Base-by-base conservation (phyloP, 1,284 basidiomycete species). In the Takashimella koratensis region DNA sequence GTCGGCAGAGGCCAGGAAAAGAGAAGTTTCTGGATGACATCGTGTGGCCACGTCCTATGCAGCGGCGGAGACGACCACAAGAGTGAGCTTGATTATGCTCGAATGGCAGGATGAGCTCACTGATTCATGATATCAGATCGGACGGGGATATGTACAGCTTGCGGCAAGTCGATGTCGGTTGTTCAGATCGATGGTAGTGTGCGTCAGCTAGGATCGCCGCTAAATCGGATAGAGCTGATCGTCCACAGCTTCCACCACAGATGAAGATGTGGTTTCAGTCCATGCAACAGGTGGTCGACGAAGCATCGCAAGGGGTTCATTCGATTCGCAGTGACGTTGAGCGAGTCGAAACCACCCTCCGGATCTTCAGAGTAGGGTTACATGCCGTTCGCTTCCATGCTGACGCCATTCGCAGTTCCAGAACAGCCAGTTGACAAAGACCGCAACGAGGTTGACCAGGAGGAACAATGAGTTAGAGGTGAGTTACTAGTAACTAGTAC, bases 11-110 rank as follows among this genome's bases (percentile, higher is more conserved):
- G 21, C 39, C 13, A 46, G n/a, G 42, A 39, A 23, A 54, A 58
- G 41, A 58, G 60, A 40, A 44, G 51, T 4, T 71, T 70, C 56
- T 71, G 62, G 64, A 65, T 73, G 56, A 69, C 71, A 8, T 60
- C 60, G 3, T 75, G 73, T 55, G 68, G 67, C 2, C 73, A 75
- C 52, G 56, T 73, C 25, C 54, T 73, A 1, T 75, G 73, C 49
- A 53, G 56, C 36, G 57, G 53, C 21, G 36, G 30, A 36, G 30
- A 42, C 3, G 48, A 48, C 22, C 70, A 73, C 44, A 24, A 61
- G 2, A 65, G 68, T 68, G 40, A 45, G 65, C 58, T 22, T 16
- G n/a, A n/a, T n/a, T 4, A 10, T 20, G 2, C 12, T 25, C 19
- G 22, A 11, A 11, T 40, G 11, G 45, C 40, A 20, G 22, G 2